phyloP scores from a whole-genome alignment of 2,329 filamentous ascomycete species.

The Phoma sp. region DNA sequence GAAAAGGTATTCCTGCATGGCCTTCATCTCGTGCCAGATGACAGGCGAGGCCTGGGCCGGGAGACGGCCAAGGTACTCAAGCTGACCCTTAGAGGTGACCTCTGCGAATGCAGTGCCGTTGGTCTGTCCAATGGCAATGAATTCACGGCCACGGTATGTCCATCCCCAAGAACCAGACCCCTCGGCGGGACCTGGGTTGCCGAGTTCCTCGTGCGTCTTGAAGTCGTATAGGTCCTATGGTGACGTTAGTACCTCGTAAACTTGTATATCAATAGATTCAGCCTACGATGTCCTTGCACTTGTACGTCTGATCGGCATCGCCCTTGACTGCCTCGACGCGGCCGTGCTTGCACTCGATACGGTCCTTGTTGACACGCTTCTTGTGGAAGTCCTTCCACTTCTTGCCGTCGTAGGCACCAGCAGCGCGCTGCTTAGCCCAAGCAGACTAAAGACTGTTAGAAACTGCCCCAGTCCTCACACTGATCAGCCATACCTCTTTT shows the following conservation, averaged over 20 bases:
- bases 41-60: constrained; percentile 54
- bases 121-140: constrained; percentile 62
- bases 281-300: constrained; percentile 56
- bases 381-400: constrained; percentile 41
- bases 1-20: constrained; percentile 49
- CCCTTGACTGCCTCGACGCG: constrained; percentile 46
- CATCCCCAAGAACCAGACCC: constrained; percentile 61
- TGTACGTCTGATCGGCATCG: constrained; percentile 50
- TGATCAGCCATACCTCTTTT: constrained; percentile 34
- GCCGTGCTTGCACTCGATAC: constrained; percentile 44
- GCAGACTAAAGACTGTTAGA: constrained; percentile 31
- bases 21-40: constrained; percentile 62
- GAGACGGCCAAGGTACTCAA: constrained; percentile 61
- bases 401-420: constrained; percentile 41
- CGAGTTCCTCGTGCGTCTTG: constrained; percentile 61
- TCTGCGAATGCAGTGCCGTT: constrained; percentile 63
- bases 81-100: constrained; percentile 56
- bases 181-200: constrained; percentile 49
- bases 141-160: constrained; percentile 60
- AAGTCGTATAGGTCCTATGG: constrained; percentile 61
- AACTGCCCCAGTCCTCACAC: neutral
- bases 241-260: constrained; percentile 10
- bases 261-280: neutral
- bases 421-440: constrained; percentile 41
- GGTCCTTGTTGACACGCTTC: constrained; percentile 36